Conservation (phyloP, 2,329 filamentous ascomycete species). For the Hypoxylon sp. region DNA sequence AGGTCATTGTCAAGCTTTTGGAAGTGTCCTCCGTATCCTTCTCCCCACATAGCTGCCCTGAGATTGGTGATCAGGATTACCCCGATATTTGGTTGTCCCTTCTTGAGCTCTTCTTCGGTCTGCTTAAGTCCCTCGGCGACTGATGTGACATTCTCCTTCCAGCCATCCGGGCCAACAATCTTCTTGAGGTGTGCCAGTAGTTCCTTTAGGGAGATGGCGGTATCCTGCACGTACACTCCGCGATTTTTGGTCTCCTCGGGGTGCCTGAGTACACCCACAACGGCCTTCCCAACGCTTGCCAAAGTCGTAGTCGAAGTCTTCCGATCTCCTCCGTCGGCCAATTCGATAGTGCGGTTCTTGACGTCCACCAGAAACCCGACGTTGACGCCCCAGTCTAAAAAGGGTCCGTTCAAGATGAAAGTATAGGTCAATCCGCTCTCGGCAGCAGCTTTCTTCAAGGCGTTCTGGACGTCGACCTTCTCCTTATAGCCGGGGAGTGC, state of each 20-base stretch:
- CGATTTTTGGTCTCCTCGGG: slow-evolving; percentile 69
- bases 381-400: slow-evolving; percentile 71
- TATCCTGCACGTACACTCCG: slow-evolving; percentile 62
- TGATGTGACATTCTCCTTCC: slow-evolving; percentile 48
- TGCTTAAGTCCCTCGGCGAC: slow-evolving; percentile 49
- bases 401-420: slow-evolving; percentile 66
- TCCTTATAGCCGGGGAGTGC: slow-evolving; percentile 66
- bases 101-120: slow-evolving; percentile 52
- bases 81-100: slow-evolving; percentile 46
- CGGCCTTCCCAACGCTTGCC: slow-evolving; percentile 61
- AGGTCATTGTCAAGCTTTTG: slow-evolving; percentile 63
- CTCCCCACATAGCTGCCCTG: slow-evolving; percentile 44
- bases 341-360: slow-evolving; percentile 57
- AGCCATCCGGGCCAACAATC: slow-evolving; percentile 49
- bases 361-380: slow-evolving; percentile 62
- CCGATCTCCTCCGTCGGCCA: slow-evolving; percentile 67
- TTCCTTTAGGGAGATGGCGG: slow-evolving; percentile 65
- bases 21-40: slow-evolving; percentile 59
- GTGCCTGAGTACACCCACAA: slow-evolving; percentile 65
- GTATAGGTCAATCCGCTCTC: slow-evolving; percentile 68
- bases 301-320: slow-evolving; percentile 66
- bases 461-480: slow-evolving; percentile 63
- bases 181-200: slow-evolving; percentile 56
- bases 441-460: slow-evolving; percentile 59
- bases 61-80: slow-evolving; percentile 52